Evolutionary conservation across 169 alveolate genomes (phyloP).

Genomic region (Theileria annulata): DNA sequence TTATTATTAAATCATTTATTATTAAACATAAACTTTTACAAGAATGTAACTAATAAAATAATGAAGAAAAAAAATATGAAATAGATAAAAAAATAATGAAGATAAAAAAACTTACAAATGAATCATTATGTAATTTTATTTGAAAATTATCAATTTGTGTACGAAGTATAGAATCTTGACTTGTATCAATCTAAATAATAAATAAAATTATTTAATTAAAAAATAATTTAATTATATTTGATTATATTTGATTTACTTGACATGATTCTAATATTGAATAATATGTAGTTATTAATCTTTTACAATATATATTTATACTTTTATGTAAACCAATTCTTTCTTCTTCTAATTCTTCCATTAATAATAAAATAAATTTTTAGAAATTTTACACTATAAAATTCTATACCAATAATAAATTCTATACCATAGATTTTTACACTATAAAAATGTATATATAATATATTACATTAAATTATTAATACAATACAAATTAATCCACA

Average conservation of each 20-base stretch:
- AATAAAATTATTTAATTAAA: too few species aligned
- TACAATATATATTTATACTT: slow-evolving; percentile 48
- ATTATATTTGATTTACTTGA: slow-evolving; percentile 63
- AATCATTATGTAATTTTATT: slow-evolving; percentile 57
- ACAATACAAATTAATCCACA: too few species aligned
- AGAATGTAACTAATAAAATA: slow-evolving; percentile 44
- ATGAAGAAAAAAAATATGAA: neutral
- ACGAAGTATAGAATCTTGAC: slow-evolving; percentile 45
- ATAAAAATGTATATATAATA: too few species aligned
- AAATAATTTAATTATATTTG: too few species aligned
- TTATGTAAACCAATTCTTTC: slow-evolving; percentile 63
- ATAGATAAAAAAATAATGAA: too few species aligned
- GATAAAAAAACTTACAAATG: slow-evolving; percentile 33
- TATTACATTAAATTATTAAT: too few species aligned
- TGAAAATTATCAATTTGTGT: slow-evolving; percentile 68
- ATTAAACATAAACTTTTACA: slow-evolving; percentile 54
- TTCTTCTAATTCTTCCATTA: slow-evolving; percentile 50
- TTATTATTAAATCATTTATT: slow-evolving; percentile 49
- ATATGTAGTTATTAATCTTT: slow-evolving; percentile 57
- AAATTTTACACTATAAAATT: too few species aligned
- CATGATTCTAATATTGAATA: slow-evolving; percentile 57
- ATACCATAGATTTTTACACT: too few species aligned
- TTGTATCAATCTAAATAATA: slow-evolving; percentile 37
- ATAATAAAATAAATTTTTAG: too few species aligned
- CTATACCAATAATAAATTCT: too few species aligned